Evolutionary conservation across 2,329 filamentous ascomycete genomes (phyloP).

Genomic region (Aspergillus japonicus): DNA sequence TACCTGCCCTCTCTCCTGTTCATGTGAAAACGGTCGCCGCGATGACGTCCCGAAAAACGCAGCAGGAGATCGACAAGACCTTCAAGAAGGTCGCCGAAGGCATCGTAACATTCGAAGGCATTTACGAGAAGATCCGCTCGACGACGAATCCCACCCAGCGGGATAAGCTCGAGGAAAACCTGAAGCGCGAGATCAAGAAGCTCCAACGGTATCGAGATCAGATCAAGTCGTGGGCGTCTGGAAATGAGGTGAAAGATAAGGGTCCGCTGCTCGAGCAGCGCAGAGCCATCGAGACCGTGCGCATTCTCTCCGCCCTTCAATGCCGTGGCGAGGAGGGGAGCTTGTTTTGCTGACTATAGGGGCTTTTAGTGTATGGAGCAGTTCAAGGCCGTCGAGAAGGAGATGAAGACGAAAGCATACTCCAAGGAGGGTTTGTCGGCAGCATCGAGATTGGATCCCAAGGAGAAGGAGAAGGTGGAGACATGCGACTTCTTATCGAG

Average conservation of each 20-base stretch:
- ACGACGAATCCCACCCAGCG: conserved; percentile 92
- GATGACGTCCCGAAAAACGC: conserved; percentile 95
- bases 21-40: conserved; percentile 29
- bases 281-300: conserved; percentile 93
- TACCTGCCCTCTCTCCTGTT: conserved; percentile 18
- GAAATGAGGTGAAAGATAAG: conserved; percentile 99
- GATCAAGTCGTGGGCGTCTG: conserved; percentile 98
- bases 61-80: conserved; percentile 98
- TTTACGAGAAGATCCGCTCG: conserved; percentile 96
- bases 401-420: conserved; percentile 99
- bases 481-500: conserved; percentile 78
- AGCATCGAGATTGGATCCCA: conserved; percentile 91
- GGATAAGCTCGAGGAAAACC: conserved; percentile 95
- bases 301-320: conserved; percentile 17
- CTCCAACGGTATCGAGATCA: conserved; percentile 94
- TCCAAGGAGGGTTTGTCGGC: conserved; percentile 96
- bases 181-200: conserved; percentile 99
- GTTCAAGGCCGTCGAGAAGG: conserved; percentile 99
- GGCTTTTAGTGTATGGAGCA: conserved; percentile 73
- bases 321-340: conserved; percentile 4
- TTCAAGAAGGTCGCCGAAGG: conserved; percentile 98
- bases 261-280: conserved; percentile 88
- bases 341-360: conserved; percentile 25
- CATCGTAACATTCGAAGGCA: conserved; percentile 84
- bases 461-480: conserved; percentile 91